Evolutionary conservation across 306 rosid genomes (phyloP).

Genomic region (Mimosa pudica): DNA sequence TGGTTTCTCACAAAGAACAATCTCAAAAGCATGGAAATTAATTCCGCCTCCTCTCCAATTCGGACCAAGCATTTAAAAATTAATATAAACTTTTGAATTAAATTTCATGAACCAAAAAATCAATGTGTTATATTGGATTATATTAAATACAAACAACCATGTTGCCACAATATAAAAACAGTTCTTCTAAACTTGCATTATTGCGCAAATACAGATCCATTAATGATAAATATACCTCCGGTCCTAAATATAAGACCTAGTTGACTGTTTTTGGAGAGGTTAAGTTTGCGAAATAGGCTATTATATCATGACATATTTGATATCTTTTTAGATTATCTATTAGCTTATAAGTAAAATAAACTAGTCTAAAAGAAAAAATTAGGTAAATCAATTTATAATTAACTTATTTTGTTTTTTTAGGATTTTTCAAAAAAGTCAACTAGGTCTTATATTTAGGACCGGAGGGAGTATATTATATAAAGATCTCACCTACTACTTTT

Average conservation of each 20-base stretch:
- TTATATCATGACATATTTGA: no score
- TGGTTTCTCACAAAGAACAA: neutral
- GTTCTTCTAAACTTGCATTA: constrained; percentile 37
- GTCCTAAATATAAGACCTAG: no score
- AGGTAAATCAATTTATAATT: no score
- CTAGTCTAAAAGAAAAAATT: no score
- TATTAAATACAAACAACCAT: neutral
- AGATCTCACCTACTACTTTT: neutral
- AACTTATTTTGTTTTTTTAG: no score
- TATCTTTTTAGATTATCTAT: no score
- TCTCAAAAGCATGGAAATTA: neutral
- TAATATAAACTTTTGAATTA: neutral
- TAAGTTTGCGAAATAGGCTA: no score
- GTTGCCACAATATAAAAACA: neutral
- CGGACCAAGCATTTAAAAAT: neutral
- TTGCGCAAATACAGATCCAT: constrained; percentile 2
- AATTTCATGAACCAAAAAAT: neutral
- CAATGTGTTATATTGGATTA: neutral
- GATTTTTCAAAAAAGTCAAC: no score
- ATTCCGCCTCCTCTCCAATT: neutral
- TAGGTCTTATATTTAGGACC: no score
- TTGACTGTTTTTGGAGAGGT: no score
- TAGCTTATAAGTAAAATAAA: no score
- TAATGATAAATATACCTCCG: constrained; percentile 11
- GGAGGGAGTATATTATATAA: neutral